Evolutionary conservation across 208 protist genomes (phyloP).

Genomic region (Wallacemonas collosoma): DNA sequence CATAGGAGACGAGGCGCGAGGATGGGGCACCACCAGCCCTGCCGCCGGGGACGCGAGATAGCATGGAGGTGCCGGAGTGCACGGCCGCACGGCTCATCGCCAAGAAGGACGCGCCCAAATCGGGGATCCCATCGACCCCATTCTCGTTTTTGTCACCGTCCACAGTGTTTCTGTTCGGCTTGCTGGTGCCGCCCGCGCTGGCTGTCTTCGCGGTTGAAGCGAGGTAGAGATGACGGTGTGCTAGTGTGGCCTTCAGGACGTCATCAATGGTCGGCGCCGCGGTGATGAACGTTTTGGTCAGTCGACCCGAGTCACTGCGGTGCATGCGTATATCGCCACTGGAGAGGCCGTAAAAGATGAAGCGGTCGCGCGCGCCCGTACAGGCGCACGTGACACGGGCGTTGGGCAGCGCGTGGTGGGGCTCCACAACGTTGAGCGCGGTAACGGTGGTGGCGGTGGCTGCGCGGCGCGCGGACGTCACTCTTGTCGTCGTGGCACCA

Average conservation of each 20-base stretch:
- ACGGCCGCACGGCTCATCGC: not conserved
- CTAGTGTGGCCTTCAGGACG: constrained; percentile 59
- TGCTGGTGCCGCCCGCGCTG: too few relatives aligned
- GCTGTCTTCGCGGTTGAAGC: not conserved
- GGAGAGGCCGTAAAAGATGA: constrained; percentile 69
- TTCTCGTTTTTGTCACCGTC: not conserved
- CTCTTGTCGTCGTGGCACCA: not conserved
- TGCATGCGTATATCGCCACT: constrained; percentile 78
- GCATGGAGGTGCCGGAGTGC: constrained; percentile 15
- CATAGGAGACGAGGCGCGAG: constrained; percentile 39
- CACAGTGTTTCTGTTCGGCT: not conserved
- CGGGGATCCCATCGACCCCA: not conserved
- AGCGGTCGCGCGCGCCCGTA: constrained; percentile 49
- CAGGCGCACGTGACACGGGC: constrained; percentile 63
- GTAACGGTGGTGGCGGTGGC: constrained; percentile 9
- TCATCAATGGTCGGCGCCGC: constrained; percentile 59
- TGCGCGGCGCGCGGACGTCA: not conserved
- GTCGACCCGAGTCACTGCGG: constrained; percentile 63
- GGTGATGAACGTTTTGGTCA: constrained; percentile 77
- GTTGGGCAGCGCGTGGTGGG: constrained; percentile 3
- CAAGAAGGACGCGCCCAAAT: not conserved
- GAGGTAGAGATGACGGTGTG: constrained; percentile 55
- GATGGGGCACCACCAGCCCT: constrained; percentile 32
- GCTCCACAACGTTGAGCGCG: not conserved
- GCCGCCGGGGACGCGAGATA: not conserved